Evolutionary conservation across 306 rosid genomes (phyloP).

Genomic region (Prunus fruticosa): DNA sequence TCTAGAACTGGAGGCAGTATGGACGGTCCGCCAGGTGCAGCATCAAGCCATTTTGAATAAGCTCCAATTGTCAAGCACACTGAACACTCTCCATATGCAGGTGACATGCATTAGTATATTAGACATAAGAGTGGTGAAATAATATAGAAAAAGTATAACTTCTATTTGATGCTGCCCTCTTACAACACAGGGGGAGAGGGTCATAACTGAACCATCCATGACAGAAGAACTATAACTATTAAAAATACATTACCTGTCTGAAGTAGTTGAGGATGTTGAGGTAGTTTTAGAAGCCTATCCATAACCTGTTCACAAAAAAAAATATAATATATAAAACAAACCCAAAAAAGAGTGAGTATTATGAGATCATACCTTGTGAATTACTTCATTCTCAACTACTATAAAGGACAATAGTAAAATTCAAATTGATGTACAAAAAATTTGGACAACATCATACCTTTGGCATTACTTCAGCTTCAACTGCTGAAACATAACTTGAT

Average conservation of each 20-base stretch:
- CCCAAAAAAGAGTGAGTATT: background rate
- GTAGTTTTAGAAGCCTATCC: constrained; percentile 76
- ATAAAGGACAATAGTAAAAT: background rate
- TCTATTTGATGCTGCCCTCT: background rate
- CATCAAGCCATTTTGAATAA: constrained; percentile 96
- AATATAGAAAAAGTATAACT: constrained; percentile 9
- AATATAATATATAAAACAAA: background rate
- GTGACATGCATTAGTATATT: background rate
- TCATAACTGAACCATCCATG: background rate
- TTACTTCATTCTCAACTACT: background rate
- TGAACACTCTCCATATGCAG: constrained; percentile 40
- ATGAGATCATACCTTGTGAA: background rate
- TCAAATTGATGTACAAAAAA: background rate
- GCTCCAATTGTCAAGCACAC: constrained; percentile 94
- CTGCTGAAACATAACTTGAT: constrained; percentile 77
- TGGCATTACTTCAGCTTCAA: constrained; percentile 95
- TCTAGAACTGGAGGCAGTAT: constrained; percentile 84
- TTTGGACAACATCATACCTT: constrained; percentile 56
- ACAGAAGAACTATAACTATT: background rate
- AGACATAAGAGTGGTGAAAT: background rate
- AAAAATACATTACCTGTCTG: constrained; percentile 73
- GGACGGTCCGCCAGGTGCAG: constrained; percentile 73
- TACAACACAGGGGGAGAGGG: background rate
- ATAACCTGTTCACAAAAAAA: constrained; percentile 55
- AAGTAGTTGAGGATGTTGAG: constrained; percentile 84